These are phyloP conservation scores for Astragalus membranaceus DNA, from an alignment of 306 rosid species.

Conservation along the genomic window DNA sequence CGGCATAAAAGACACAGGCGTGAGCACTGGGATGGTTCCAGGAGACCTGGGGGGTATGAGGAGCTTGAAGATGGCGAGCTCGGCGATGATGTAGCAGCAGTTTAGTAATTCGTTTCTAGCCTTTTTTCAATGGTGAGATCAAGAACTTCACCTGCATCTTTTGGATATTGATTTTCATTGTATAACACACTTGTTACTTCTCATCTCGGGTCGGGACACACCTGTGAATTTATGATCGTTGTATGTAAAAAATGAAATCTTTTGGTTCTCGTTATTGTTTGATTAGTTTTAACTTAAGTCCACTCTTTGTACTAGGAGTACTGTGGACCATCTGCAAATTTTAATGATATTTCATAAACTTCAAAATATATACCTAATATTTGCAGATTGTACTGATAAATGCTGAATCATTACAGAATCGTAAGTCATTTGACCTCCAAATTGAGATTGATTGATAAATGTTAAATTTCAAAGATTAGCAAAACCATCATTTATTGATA, in stretches of 20 bases:
- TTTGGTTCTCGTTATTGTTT: neutral
- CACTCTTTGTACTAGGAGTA: neutral
- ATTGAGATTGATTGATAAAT: neutral
- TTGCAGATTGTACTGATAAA: neutral
- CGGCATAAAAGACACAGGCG: slow-evolving; percentile 85
- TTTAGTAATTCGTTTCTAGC: slow-evolving; percentile 26
- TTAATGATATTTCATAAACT: neutral
- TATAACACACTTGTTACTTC: neutral
- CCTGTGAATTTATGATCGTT: slow-evolving; percentile 15
- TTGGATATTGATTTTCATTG: neutral
- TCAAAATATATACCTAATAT: neutral
- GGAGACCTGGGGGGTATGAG: slow-evolving; percentile 57
- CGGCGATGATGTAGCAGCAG: slow-evolving; percentile 84
- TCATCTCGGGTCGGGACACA: neutral
- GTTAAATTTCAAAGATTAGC: neutral
- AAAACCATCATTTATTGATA: neutral
- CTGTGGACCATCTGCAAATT: neutral
- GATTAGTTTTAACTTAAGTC: neutral
- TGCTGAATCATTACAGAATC: neutral
- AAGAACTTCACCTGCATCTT: neutral
- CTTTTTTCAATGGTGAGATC: slow-evolving; percentile 11
- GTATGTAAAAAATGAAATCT: slow-evolving; percentile 6
- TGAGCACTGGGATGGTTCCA: slow-evolving; percentile 74
- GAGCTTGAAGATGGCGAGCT: slow-evolving; percentile 99
- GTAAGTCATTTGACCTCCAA: neutral